Base-by-base conservation (phyloP, 495 filamentous ascomycete species). In the Aspergillus bridgeri region DNA sequence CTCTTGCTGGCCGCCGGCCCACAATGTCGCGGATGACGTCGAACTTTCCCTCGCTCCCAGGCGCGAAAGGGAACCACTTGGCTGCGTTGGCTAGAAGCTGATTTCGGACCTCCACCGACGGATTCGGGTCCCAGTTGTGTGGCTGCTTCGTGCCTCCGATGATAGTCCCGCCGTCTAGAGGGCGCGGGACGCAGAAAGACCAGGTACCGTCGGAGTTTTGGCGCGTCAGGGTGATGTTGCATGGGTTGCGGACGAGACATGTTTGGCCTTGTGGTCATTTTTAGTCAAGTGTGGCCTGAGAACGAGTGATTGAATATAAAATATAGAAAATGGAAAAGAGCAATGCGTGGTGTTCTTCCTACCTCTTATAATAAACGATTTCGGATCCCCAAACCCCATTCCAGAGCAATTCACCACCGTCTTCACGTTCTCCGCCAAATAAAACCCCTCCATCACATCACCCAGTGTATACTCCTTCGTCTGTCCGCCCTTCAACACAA, bases 61-160 rank as follows among this genome's bases (percentile, higher is more conserved):
- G 25, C 6, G 64, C 60, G 55, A 76, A 77, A 2, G 76, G 75
- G 51, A 78, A 79, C 73, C 74, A 76, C 43, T 76, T 75, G 1
- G 62, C 60, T 6, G 75, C 75, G 49, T 77, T 75, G 7, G 54
- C 53, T 29, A 88, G 69, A 21, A 88, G 63, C 17, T 54, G 61
- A 54, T 75, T 71, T 33, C 82, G 67, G 7, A 75, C 78, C 56
- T 80, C 79, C 9, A 54, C 54, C 0, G 68, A 75, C 3, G 82
- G 79, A 45, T 75, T 69, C 1, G 74, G 71, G 56, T 80, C 74
- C 81, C 81, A 86, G 57, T 85, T 71, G 49, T 79, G 68, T 1
- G 79, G 76, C 59, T 86, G 79, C 58, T 85, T 86, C 6, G 84
- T 87, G 0, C 84, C 85, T 15, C 85, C 85, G 47, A 88, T 81